Percentiles rank a stretch among this genome's conserved stretches.
Evolutionary conservation across 2,329 filamentous ascomycete genomes (phyloP).

Genomic region (Leptodontidium sp.): DNA sequence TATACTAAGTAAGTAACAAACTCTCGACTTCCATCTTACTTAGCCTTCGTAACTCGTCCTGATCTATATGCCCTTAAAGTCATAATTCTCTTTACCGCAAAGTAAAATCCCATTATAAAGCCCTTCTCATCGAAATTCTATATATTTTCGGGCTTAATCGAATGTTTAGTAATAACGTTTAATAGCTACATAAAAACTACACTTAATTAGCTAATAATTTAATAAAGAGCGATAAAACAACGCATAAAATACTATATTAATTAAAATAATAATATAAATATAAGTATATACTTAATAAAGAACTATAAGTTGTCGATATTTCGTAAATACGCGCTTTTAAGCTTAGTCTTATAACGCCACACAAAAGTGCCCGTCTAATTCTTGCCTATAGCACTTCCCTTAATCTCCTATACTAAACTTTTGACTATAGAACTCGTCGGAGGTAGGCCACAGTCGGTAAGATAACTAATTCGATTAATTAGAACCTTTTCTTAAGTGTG

Average conservation of each 20-base stretch:
- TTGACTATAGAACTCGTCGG: conserved; percentile 28
- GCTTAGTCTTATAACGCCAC: background rate
- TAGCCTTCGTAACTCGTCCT: background rate
- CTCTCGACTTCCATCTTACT: too few relatives aligned
- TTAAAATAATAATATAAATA: conserved; percentile 23
- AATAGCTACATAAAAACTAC: background rate
- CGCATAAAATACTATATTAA: background rate
- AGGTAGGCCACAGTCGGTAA: conserved; percentile 24
- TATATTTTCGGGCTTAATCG: background rate
- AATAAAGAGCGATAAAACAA: background rate
- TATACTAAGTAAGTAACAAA: too few relatives aligned
- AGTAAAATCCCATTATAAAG: background rate
- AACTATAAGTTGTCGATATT: conserved; percentile 27
- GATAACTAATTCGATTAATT: conserved; percentile 25
- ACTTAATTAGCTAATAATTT: background rate
- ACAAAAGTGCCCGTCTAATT: conserved; percentile 28
- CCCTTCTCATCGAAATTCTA: background rate
- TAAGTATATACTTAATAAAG: conserved; percentile 20
- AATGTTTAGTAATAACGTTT: background rate
- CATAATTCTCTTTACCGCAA: too few relatives aligned
- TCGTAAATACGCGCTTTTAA: conserved; percentile 24
- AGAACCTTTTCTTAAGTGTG: conserved; percentile 17
- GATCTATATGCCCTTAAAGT: background rate
- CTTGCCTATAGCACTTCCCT: conserved; percentile 19
- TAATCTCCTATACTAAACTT: conserved; percentile 31